phyloP scores from a whole-genome alignment of 179 eudicot genomes.

The Silene coronaria region DNA sequence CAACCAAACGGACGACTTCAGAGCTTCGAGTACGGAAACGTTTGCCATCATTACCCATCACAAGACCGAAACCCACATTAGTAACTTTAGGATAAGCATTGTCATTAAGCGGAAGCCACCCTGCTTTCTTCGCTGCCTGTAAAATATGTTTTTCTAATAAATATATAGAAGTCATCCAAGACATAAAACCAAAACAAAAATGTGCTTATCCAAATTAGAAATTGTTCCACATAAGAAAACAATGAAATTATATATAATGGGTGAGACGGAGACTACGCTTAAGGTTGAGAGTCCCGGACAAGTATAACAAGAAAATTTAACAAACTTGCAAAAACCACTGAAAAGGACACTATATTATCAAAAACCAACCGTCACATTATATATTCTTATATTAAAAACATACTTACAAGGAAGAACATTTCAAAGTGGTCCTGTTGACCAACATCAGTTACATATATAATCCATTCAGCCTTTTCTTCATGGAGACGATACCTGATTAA shows the following conservation, averaged over 20 bases:
- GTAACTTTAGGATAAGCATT: slow-evolving; percentile 61
- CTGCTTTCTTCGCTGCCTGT: slow-evolving; percentile 84
- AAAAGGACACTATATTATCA: too few relatives aligned
- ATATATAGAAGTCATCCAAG: not conserved
- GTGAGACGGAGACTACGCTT: too few relatives aligned
- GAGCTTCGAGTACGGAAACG: slow-evolving; percentile 86
- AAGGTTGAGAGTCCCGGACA: too few relatives aligned
- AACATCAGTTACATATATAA: slow-evolving; percentile 89
- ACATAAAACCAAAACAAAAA: too few relatives aligned
- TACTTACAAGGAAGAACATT: slow-evolving; percentile 77
- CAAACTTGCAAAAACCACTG: too few relatives aligned
- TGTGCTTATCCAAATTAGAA: too few relatives aligned
- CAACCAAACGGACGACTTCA: slow-evolving; percentile 79
- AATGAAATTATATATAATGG: too few relatives aligned
- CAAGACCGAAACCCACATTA: slow-evolving; percentile 98
- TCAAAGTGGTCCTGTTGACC: slow-evolving; percentile 97
- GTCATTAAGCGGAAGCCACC: slow-evolving; percentile 80
- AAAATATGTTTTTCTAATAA: slow-evolving; percentile 4
- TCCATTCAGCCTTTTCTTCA: slow-evolving; percentile 95
- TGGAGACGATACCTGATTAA: slow-evolving; percentile 89
- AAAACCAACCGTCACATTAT: not conserved
- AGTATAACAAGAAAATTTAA: too few relatives aligned
- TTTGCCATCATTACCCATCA: slow-evolving; percentile 91
- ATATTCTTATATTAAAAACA: not conserved
- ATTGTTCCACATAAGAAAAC: too few relatives aligned